Percentiles rank a stretch among this genome's conserved stretches.
Conservation (phyloP, 208 protist genomes). For the Acanthamoeba divionensis region DNA sequence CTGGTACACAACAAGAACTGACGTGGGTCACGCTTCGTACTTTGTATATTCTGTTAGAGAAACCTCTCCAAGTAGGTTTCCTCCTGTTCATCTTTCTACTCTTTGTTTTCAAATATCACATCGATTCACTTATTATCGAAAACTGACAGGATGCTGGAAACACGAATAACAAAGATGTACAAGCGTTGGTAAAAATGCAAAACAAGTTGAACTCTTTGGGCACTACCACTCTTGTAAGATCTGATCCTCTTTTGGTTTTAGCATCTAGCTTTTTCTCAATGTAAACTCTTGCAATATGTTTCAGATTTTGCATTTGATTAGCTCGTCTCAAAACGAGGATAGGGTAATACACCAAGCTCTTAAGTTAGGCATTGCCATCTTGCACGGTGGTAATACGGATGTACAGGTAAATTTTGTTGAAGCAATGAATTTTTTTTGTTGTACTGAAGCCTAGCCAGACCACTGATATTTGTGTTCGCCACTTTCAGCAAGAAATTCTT, state of each 20-base stretch:
- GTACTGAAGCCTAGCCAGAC: too few relatives aligned
- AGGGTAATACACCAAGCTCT: not conserved
- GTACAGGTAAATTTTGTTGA: too few relatives aligned
- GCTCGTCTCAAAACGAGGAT: not conserved
- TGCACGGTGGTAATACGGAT: slow-evolving; percentile 1
- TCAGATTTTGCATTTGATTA: slow-evolving; percentile 6
- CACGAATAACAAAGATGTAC: slow-evolving; percentile 10
- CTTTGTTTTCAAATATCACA: too few relatives aligned
- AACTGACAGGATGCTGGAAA: not conserved
- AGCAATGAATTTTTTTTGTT: too few relatives aligned
- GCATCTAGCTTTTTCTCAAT: too few relatives aligned
- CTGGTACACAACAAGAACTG: slow-evolving; percentile 9
- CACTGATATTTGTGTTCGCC: too few relatives aligned
- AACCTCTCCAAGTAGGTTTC: not conserved
- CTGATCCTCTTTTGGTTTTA: too few relatives aligned
- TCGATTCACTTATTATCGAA: too few relatives aligned
- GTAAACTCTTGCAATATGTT: not conserved
- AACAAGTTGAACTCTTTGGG: slow-evolving; percentile 17
- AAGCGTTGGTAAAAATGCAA: slow-evolving; percentile 10
- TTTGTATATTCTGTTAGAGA: not conserved
- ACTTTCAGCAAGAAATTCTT: too few relatives aligned
- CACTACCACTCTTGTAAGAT: not conserved
- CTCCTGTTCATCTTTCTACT: too few relatives aligned
- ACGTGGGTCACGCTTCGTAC: slow-evolving; percentile 13
- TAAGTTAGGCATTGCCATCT: slow-evolving; percentile 11